Evolutionary conservation across 495 filamentous ascomycete genomes (phyloP).

Genomic region (Astrocystis sublimbata): DNA sequence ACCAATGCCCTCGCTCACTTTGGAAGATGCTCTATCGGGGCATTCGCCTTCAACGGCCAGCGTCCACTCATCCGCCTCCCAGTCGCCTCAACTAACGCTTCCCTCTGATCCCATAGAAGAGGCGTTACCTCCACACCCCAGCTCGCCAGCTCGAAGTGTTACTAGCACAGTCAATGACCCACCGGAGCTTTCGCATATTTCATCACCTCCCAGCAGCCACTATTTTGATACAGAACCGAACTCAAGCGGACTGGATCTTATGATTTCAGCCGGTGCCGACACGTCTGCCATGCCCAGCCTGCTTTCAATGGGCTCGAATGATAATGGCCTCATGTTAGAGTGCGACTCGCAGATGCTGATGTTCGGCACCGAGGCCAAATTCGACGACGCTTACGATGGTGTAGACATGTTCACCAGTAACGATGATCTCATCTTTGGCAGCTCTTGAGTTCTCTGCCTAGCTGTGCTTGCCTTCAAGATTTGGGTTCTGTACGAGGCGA

Average conservation of each 20-base stretch:
- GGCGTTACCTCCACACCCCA: conserved; percentile 36
- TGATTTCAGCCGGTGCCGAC: conserved; percentile 24
- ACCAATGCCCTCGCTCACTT: conserved; percentile 39
- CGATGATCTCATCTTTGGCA: conserved; percentile 51
- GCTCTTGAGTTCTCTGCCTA: conserved; percentile 14
- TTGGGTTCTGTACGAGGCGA: background rate
- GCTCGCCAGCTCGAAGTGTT: conserved; percentile 50
- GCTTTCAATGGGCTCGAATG: conserved; percentile 32
- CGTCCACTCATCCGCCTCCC: conserved; percentile 40
- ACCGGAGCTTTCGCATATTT: conserved; percentile 51
- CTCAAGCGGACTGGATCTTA: conserved; percentile 31
- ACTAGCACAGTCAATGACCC: conserved; percentile 41
- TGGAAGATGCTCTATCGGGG: conserved; percentile 27
- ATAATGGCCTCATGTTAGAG: conserved; percentile 36
- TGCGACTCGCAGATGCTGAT: conserved; percentile 43
- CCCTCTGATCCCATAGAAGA: conserved; percentile 24
- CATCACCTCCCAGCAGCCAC: conserved; percentile 44
- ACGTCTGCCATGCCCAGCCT: conserved; percentile 37
- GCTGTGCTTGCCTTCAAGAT: background rate
- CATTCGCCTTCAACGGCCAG: conserved; percentile 42
- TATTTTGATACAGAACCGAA: conserved; percentile 48
- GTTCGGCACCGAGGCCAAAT: conserved; percentile 39
- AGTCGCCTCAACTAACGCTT: conserved; percentile 37
- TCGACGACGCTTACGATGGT: conserved; percentile 45
- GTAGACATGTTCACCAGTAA: conserved; percentile 44